Percentiles rank a stretch among this genome's conserved stretches.
phyloP scores from a whole-genome alignment of 148 eudicot genomes.

The Cornus controversa region DNA sequence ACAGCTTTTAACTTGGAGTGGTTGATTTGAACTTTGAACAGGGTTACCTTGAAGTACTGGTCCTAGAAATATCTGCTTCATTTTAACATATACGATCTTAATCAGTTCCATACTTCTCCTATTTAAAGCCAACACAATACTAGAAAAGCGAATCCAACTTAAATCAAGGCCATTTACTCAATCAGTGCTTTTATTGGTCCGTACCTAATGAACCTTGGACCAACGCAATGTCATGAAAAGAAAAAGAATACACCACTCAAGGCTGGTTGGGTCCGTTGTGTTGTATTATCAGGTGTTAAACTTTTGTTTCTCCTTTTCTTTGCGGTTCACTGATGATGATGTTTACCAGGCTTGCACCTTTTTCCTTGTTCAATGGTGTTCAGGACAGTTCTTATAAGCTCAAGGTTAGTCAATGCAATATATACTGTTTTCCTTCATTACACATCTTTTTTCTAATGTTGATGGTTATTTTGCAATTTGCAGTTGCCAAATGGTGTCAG shows the following conservation, averaged over 20 bases:
- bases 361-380: constrained; percentile 29
- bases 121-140: neutral
- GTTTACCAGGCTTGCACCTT: constrained; percentile 50
- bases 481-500: constrained; percentile 57
- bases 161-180: neutral
- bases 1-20: neutral
- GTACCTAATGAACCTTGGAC: neutral
- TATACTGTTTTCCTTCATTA: constrained; percentile 2
- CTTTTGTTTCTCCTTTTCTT: neutral
- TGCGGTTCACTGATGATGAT: constrained; percentile 18
- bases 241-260: neutral
- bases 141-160: neutral
- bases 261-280: neutral
- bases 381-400: constrained; percentile 30
- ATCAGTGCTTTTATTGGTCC: neutral
- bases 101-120: neutral
- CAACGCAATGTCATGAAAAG: neutral
- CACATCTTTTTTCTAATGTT: constrained; percentile 3
- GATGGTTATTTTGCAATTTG: constrained; percentile 40
- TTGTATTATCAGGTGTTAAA: neutral
- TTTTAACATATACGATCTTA: neutral
- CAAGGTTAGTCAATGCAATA: constrained; percentile 51
- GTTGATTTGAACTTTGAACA: neutral
- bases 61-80: neutral
- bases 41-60: neutral